Conservation (phyloP, 148 eudicot genomes). For the Chenopodium album region DNA sequence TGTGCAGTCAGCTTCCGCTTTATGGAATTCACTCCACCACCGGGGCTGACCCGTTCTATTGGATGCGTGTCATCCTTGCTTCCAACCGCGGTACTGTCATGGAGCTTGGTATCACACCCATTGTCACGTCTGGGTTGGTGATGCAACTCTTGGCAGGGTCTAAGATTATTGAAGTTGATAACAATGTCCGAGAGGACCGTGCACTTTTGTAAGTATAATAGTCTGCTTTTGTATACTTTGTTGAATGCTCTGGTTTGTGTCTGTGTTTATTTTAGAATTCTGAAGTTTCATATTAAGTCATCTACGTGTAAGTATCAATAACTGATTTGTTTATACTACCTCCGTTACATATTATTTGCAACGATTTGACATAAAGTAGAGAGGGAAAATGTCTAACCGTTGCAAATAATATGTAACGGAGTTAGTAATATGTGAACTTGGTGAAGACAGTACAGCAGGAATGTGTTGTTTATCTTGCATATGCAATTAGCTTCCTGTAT, state of each 20-base stretch:
- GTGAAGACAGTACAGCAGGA: neutral
- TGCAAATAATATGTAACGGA: too few species aligned
- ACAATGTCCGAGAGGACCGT: slow-evolving; percentile 88
- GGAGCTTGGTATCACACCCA: slow-evolving; percentile 97
- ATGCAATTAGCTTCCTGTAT: neutral
- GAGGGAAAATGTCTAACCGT: too few species aligned
- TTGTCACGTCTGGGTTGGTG: slow-evolving; percentile 86
- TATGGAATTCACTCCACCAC: slow-evolving; percentile 87
- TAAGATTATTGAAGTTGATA: slow-evolving; percentile 87
- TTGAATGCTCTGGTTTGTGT: too few species aligned
- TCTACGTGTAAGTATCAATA: neutral
- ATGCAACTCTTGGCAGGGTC: slow-evolving; percentile 93
- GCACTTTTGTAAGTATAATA: slow-evolving; percentile 65
- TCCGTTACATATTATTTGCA: too few species aligned
- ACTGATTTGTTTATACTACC: neutral
- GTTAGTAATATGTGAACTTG: neutral
- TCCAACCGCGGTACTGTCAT: slow-evolving; percentile 89
- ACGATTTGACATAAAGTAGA: too few species aligned
- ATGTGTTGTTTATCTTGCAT: neutral
- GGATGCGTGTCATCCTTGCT: slow-evolving; percentile 97
- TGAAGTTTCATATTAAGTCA: too few species aligned
- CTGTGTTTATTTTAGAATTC: too few species aligned
- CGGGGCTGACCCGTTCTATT: slow-evolving; percentile 82
- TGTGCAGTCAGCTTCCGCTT: slow-evolving; percentile 86
- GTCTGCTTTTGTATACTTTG: neutral